A percentile compares a stretch with the other conserved stretches of the same genome.
phyloP scores from a whole-genome alignment of 768 basidiomycete species.

The Rhodotorula diobovata region DNA sequence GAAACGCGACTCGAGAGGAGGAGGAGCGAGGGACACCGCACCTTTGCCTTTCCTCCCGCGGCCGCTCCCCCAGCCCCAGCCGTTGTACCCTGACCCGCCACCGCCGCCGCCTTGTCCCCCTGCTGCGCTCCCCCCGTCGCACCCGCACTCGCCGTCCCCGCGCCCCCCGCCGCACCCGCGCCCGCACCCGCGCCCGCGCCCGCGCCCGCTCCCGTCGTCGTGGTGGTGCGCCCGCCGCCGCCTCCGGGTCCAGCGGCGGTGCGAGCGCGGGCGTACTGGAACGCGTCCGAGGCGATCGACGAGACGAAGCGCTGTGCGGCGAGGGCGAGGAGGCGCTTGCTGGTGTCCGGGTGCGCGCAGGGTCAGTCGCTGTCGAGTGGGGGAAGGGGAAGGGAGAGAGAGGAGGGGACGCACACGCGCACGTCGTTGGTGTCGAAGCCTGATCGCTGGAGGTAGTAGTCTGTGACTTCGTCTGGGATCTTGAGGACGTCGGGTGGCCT shows the following conservation, averaged over 20 bases:
- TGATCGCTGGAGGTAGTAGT: constrained; percentile 91
- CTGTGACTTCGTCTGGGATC: constrained; percentile 97
- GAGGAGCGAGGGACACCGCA: background rate
- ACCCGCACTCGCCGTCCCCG: background rate
- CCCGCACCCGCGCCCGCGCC: background rate
- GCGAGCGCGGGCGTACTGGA: constrained; percentile 93
- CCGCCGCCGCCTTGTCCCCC: too few relatives aligned
- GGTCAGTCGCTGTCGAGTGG: background rate
- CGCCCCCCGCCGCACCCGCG: background rate
- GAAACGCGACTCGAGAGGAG: too few relatives aligned
- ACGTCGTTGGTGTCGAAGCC: constrained; percentile 95
- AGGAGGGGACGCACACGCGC: constrained; percentile 61
- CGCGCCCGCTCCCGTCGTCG: constrained; percentile 46
- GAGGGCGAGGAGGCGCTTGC: constrained; percentile 87
- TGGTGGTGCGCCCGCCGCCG: too few relatives aligned
- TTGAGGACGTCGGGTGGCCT: constrained; percentile 44
- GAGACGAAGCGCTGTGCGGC: constrained; percentile 98
- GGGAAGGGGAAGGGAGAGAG: background rate
- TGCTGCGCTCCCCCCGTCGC: background rate
- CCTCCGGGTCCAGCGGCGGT: constrained; percentile 62
- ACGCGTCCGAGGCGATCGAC: constrained; percentile 93
- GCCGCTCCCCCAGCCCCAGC: background rate
- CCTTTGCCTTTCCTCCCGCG: constrained; percentile 5
- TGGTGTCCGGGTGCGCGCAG: constrained; percentile 56
- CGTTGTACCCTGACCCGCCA: too few relatives aligned